Conservation (phyloP, 257 asterid genomes). For the Misopates orontium region DNA sequence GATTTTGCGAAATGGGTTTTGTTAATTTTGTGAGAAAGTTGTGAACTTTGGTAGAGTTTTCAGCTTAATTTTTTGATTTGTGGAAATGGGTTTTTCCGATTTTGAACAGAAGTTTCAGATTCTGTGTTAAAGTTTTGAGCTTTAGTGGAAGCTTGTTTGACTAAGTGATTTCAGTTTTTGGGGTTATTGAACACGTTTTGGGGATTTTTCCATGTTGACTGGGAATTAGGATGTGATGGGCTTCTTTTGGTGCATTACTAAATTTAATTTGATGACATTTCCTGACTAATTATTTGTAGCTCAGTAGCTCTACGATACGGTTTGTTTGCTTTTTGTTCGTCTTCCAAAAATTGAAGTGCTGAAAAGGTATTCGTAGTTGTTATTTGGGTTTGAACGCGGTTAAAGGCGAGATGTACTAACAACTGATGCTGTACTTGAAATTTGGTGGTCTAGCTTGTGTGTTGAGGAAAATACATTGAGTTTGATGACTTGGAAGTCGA, state of each 20-base stretch:
- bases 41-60: neutral
- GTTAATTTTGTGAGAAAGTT: neutral
- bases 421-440: neutral
- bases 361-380: neutral
- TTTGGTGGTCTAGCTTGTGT: neutral
- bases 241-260: too few species aligned
- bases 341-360: neutral
- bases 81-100: neutral
- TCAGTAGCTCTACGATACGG: too few species aligned
- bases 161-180: neutral
- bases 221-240: neutral
- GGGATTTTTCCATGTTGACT: neutral
- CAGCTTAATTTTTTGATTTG: conserved; percentile 4
- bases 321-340: neutral
- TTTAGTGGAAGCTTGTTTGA: conserved; percentile 19
- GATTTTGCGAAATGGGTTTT: conserved; percentile 3
- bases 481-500: neutral
- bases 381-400: neutral
- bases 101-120: neutral
- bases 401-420: neutral
- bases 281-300: neutral
- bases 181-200: conserved; percentile 7
- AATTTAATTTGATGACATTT: neutral
- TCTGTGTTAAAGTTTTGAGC: neutral
- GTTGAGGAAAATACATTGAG: neutral